These are phyloP conservation scores for Colletotrichum sp. DNA, from an alignment of 2,329 filamentous ascomycete species.

Conservation along the genomic window DNA sequence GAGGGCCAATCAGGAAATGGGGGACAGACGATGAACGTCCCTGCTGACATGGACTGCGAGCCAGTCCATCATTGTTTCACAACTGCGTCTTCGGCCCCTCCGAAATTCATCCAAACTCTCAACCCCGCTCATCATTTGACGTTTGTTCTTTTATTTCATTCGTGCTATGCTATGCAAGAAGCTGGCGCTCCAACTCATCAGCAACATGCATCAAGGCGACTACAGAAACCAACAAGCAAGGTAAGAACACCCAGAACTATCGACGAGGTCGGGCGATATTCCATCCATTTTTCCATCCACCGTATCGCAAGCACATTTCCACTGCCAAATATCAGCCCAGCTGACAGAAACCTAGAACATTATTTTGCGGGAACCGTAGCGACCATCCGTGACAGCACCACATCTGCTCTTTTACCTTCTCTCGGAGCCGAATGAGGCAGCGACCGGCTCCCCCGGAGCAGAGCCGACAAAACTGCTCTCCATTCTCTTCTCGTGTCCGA, in stretches of 20 bases:
- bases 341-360: not conserved
- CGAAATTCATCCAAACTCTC: not conserved
- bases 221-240: not conserved
- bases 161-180: not conserved
- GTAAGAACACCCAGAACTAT: not conserved
- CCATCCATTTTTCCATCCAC: not conserved
- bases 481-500: not conserved
- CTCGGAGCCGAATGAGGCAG: not conserved
- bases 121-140: not conserved
- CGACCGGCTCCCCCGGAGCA: not conserved
- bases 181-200: not conserved
- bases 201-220: not conserved
- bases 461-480: not conserved
- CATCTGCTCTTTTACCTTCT: not conserved
- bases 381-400: not conserved
- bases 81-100: not conserved
- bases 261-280: not conserved
- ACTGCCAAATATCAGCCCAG: not conserved
- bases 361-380: not conserved
- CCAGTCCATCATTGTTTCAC: not conserved
- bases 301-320: not conserved
- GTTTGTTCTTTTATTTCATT: not conserved
- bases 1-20: not conserved
- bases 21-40: not conserved
- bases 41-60: not conserved